Base-by-base conservation (phyloP, 257 asterid genomes). In the Linderniella brevidens region DNA sequence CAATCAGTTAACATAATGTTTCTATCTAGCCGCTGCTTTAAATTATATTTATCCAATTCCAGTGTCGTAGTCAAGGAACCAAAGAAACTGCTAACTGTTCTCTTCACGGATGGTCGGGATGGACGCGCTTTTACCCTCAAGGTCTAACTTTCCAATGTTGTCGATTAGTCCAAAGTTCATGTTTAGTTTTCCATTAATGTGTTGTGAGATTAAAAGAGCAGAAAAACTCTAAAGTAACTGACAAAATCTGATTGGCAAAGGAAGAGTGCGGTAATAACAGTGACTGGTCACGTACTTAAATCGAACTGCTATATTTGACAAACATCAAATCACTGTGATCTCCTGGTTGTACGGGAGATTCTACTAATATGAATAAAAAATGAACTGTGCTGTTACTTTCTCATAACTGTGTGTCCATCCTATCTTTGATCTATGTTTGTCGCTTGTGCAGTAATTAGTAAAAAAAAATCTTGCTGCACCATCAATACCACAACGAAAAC, bases 51-150 rank as follows among this genome's bases (percentile, higher is more conserved):
- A 41, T 63, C 55, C 66, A 57, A 48, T 58, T 67, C 52, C 75
- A 90, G 99, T 52, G 96, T 90, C 66, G 94, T 90, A 52, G 94
- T 82, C 65, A 90, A 90, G 74, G 99, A 81, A 74, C 96, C 85
- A 56, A 90, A 90, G 82, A 90, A 85, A 58, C 74, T 90, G 57
- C 50, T 90, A 67, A 90, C 99, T 8, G 94, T 90, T 56, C 80
- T 77, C 64, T 90, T 90, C 69, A 77, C 88, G 52, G 93, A 90
- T 61, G 93, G 96, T 35, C 92, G 93, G 44, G 99, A 85, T 72
- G 99, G 97, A 25, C 80, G 97, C 58, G 78, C 96, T 52, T 85
- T 85, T 68, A 90, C 99, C 20, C 93, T 90, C 60, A 90, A 90
- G 99, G 99, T 90, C 68, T 54, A 53, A 15, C 38, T 25, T 25